Evolutionary conservation across 2,329 filamentous ascomycete genomes (phyloP), one percentile per base, ranked within the genome.

Genomic region (Sclerotinia glacialis): DNA sequence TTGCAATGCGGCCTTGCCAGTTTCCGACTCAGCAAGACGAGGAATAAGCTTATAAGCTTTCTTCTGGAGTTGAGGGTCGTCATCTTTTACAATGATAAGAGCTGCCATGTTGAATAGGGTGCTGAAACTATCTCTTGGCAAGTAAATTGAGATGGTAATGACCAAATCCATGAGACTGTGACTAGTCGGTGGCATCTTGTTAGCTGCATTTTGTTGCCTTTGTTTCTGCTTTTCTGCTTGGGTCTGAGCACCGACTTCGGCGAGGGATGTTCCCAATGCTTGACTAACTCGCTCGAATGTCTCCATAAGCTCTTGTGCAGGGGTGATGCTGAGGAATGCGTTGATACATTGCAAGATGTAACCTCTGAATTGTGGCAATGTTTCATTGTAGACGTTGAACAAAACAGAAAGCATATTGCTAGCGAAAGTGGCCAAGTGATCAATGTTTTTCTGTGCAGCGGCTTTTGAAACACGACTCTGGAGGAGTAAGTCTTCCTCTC

Each of bases 341-440:
- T 98, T 97, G 80, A 98, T 95, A 69, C 93, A 97, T 77, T 94
- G 91, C 44, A 99, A 82, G 64, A 99, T 95, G 26, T 91, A 92
- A 0, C 92, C 93, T 72, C 95, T 86, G 74, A 92, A 95, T 75
- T 97, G 92, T 2, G 95, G 94, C 34, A 99, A 83, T 0, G 95
- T 99, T 78, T 97, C 91, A 70, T 91, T 97, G 80, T 99, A 99
- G 54, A 99, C 94, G 76, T 99, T 99, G 83, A 99, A 98, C n/a
- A 99, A 82, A 0, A 98, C 94, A 8, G 95, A 93, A 52, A 99
- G 86, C 79, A 99, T 85, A 74, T 98, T 98, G 68, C 89, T 89
- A 1, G 94, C 85, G 75, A 95, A 93, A 0, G 82, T 81, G 21
- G 91, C 87, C 16, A 99, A 82, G 76, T 96, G 89, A n/a, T 86